These are phyloP conservation scores for Xeromyces bisporus DNA, from an alignment of 495 filamentous ascomycete species.

Conservation along the genomic window DNA sequence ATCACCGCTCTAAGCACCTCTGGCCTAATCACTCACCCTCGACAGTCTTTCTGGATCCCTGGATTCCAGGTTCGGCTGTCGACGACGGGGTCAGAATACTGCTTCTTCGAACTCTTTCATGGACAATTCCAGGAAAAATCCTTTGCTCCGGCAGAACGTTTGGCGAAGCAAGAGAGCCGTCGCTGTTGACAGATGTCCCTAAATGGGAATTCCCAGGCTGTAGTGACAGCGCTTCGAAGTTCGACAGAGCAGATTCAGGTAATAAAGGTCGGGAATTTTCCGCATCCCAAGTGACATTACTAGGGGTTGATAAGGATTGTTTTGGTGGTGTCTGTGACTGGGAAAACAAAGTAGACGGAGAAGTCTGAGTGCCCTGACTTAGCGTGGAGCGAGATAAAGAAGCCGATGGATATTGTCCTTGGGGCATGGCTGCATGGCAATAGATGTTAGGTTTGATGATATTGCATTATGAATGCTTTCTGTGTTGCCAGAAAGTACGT, in stretches of 20 bases:
- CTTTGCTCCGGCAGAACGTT: conserved; percentile 42
- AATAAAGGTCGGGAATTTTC: not conserved
- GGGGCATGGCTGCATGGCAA: not conserved
- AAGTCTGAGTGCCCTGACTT: not conserved
- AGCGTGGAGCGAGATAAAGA: not conserved
- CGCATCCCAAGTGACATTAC: not conserved
- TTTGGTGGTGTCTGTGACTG: not conserved
- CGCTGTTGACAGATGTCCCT: conserved; percentile 5
- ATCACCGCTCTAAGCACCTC: too few species aligned
- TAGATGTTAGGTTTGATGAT: not conserved
- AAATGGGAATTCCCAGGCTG: conserved; percentile 9
- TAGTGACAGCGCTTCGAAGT: conserved; percentile 1
- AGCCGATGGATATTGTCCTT: not conserved
- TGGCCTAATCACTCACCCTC: too few species aligned
- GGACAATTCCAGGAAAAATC: conserved; percentile 57
- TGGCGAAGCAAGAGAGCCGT: conserved; percentile 17
- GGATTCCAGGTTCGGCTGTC: not conserved
- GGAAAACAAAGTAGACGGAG: not conserved
- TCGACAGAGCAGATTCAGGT: not conserved
- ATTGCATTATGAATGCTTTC: too few species aligned
- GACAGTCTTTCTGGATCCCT: conserved; percentile 1
- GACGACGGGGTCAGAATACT: conserved; percentile 16
- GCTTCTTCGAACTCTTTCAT: conserved; percentile 35
- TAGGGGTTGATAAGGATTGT: not conserved
- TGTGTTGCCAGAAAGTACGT: not conserved